Evolutionary conservation across 805 yeast species (phyloP).

Genomic region (Zygotorulaspora chibaensis): DNA sequence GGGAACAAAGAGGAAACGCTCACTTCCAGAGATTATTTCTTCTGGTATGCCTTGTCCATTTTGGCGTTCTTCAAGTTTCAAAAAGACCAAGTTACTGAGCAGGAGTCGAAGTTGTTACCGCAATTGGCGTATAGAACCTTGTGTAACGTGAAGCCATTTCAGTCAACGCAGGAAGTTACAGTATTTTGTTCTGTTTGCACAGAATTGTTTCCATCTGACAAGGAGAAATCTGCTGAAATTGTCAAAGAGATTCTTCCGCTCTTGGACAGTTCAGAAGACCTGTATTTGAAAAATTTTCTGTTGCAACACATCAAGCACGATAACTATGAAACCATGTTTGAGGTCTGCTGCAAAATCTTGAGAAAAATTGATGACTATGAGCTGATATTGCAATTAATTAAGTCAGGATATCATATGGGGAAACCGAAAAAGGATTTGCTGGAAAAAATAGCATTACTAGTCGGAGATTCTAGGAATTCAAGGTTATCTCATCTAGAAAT

Average conservation of each 20-base stretch:
- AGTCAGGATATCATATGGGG: slow-evolving; percentile 60
- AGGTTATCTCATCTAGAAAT: slow-evolving; percentile 50
- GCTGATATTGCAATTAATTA: slow-evolving; percentile 27
- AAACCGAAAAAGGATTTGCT: slow-evolving; percentile 40
- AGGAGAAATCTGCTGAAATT: slow-evolving; percentile 36
- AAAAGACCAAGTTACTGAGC: slow-evolving; percentile 35
- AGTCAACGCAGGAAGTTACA: slow-evolving; percentile 61
- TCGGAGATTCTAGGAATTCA: slow-evolving; percentile 50
- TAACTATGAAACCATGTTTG: slow-evolving; percentile 43
- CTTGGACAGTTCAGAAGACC: slow-evolving; percentile 40
- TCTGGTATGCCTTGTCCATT: slow-evolving; percentile 54
- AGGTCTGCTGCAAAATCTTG: slow-evolving; percentile 41
- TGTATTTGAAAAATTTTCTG: slow-evolving; percentile 58
- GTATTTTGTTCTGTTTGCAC: slow-evolving; percentile 51
- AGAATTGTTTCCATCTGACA: slow-evolving; percentile 26
- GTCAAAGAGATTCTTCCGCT: slow-evolving; percentile 34
- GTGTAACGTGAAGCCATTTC: slow-evolving; percentile 47
- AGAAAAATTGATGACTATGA: slow-evolving; percentile 64
- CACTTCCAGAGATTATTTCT: slow-evolving; percentile 35
- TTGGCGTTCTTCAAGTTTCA: slow-evolving; percentile 42
- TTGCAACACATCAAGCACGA: slow-evolving; percentile 45
- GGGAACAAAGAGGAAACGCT: slow-evolving; percentile 29
- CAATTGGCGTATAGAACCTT: slow-evolving; percentile 57
- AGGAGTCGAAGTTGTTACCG: slow-evolving; percentile 52
- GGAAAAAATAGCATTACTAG: slow-evolving; percentile 23